A percentile compares a stretch with the other conserved stretches of the same genome.
These are phyloP conservation scores for Aspergillus wentii DNA, from an alignment of 495 filamentous ascomycete genomes.

Conservation along the genomic window DNA sequence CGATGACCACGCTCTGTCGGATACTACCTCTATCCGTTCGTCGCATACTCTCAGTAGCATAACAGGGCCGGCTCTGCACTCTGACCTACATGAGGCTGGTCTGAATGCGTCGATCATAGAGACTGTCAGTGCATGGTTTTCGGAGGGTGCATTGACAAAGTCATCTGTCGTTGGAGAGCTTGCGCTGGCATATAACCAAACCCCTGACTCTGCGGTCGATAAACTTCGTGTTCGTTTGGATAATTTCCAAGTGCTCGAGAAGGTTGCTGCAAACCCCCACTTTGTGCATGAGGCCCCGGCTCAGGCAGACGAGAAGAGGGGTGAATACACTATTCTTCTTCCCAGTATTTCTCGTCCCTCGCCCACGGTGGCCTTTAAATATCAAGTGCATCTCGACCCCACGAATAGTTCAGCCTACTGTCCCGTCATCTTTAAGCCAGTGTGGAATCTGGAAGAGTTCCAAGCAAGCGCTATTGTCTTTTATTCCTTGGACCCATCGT, in stretches of 20 bases:
- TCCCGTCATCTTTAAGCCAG: conserved; percentile 72
- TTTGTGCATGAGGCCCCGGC: conserved; percentile 64
- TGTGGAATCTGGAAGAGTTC: conserved; percentile 77
- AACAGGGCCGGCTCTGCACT: conserved; percentile 60
- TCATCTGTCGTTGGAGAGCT: conserved; percentile 84
- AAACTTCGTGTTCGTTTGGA: conserved; percentile 73
- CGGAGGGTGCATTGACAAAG: conserved; percentile 63
- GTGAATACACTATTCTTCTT: conserved; percentile 75
- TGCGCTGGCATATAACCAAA: conserved; percentile 75
- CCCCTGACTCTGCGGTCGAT: conserved; percentile 42
- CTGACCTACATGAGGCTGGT: conserved; percentile 75
- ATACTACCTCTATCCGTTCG: conserved; percentile 89
- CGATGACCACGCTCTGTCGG: conserved; percentile 63
- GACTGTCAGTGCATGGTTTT: conserved; percentile 80
- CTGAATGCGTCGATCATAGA: conserved; percentile 90
- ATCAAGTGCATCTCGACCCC: conserved; percentile 79
- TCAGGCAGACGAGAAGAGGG: conserved; percentile 53
- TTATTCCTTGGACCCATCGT: conserved; percentile 80
- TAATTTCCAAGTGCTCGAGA: conserved; percentile 86
- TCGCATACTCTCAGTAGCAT: conserved; percentile 70
- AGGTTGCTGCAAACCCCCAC: conserved; percentile 89
- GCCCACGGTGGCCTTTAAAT: conserved; percentile 82
- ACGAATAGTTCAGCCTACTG: conserved; percentile 58
- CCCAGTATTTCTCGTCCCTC: conserved; percentile 62
- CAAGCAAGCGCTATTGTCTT: conserved; percentile 79